These are phyloP conservation scores for Colletotrichum filicis DNA, from an alignment of 2,329 filamentous ascomycete genomes.

Conservation along the genomic window DNA sequence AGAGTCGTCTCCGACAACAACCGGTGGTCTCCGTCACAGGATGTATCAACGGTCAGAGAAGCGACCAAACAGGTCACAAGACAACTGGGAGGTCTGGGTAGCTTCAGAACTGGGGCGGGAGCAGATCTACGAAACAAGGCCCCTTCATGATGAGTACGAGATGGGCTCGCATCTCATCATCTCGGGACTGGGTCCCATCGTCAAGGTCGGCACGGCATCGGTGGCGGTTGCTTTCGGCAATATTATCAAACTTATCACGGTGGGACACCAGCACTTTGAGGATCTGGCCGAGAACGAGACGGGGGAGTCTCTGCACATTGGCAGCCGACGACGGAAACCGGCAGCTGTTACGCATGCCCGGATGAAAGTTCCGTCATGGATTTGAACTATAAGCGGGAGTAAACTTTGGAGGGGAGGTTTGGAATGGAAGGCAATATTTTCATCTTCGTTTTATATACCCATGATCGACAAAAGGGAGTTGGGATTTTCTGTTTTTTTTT, in stretches of 20 bases:
- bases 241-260: constrained; percentile 75
- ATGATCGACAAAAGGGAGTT: constrained; percentile 29
- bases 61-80: constrained; percentile 39
- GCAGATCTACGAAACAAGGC: constrained; percentile 57
- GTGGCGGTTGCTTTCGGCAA: constrained; percentile 80
- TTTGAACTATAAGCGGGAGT: constrained; percentile 6
- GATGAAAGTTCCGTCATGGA: constrained; percentile 29
- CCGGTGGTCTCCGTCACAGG: constrained; percentile 43
- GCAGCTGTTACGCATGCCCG: constrained; percentile 32
- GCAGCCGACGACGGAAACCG: constrained; percentile 51
- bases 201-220: constrained; percentile 70
- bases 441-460: constrained; percentile 27
- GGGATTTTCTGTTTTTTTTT: neutral
- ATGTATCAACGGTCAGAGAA: constrained; percentile 40
- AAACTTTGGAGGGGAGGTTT: neutral
- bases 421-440: neutral
- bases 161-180: constrained; percentile 69
- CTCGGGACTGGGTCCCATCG: constrained; percentile 72
- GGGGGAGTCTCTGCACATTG: constrained; percentile 47
- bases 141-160: constrained; percentile 54
- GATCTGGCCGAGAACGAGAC: constrained; percentile 43
- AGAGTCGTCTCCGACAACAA: constrained; percentile 36
- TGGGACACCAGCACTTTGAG: constrained; percentile 74
- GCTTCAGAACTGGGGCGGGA: constrained; percentile 57
- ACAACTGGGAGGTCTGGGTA: constrained; percentile 67